Evolutionary conservation across 768 basidiomycete species (phyloP).

Genomic region (Crassisporium funariophilum): DNA sequence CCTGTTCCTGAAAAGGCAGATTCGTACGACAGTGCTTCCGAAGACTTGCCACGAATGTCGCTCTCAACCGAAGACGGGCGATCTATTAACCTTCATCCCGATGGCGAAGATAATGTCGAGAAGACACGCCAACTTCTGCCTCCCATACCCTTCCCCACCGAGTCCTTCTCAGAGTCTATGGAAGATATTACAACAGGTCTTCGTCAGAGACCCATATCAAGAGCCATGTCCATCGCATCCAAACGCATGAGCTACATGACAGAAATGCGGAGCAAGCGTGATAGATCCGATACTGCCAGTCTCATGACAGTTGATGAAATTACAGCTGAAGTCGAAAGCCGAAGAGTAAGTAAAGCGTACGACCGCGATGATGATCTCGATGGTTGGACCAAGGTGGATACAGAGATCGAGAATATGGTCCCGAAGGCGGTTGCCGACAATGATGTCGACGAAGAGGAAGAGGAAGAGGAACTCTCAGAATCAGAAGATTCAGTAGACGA

Average conservation of each 20-base stretch:
- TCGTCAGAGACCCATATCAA: constrained; percentile 40
- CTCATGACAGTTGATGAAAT: constrained; percentile 97
- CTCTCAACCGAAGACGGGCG: constrained; percentile 74
- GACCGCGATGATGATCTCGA: constrained; percentile 52
- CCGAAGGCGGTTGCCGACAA: constrained; percentile 36
- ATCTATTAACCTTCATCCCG: constrained; percentile 60
- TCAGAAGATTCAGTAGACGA: constrained; percentile 44
- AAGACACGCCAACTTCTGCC: constrained; percentile 69
- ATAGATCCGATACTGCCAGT: constrained; percentile 86
- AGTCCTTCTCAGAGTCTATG: constrained; percentile 81
- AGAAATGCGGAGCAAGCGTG: constrained; percentile 78
- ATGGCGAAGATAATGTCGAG: constrained; percentile 39
- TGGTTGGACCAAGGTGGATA: constrained; percentile 76
- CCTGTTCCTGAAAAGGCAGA: constrained; percentile 39
- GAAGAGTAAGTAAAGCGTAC: constrained; percentile 51
- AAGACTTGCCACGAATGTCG: constrained; percentile 71
- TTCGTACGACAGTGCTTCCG: constrained; percentile 24
- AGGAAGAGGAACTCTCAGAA: constrained; percentile 45
- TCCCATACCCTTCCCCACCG: constrained; percentile 75
- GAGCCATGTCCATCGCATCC: constrained; percentile 50
- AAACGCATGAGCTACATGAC: constrained; percentile 81
- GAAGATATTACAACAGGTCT: constrained; percentile 47
- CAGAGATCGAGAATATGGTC: constrained; percentile 39
- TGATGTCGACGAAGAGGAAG: constrained; percentile 41
- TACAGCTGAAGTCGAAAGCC: constrained; percentile 89